Percentiles rank a stretch among this genome's conserved stretches.
These are phyloP conservation scores for Dichotomopilus funicola DNA, from an alignment of 2,329 filamentous ascomycete species.

Conservation along the genomic window DNA sequence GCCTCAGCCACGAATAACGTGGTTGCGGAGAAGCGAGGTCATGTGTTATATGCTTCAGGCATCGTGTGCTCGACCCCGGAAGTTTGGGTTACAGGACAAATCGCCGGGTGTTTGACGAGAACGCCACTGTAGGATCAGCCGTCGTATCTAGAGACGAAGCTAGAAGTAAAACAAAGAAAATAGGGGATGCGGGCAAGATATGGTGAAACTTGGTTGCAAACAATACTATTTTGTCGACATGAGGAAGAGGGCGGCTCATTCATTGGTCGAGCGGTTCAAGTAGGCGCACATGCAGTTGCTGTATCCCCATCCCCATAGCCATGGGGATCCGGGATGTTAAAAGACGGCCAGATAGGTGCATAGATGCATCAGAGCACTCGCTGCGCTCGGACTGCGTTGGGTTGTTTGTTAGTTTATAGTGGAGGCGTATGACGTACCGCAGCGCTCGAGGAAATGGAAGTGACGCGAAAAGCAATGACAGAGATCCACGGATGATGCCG, in stretches of 20 bases:
- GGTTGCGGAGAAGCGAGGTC: constrained; percentile 2
- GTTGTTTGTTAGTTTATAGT: not conserved
- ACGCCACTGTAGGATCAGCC: constrained; percentile 9
- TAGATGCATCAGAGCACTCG: not conserved
- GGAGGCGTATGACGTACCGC: constrained; percentile 15
- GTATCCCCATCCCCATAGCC: no score
- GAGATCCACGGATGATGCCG: constrained; percentile 2
- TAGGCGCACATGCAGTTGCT: no score
- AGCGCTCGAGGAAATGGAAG: not conserved
- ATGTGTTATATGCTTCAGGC: constrained; percentile 3
- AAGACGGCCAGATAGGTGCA: constrained; percentile 1
- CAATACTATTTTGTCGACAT: no score
- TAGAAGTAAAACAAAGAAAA: constrained; percentile 10
- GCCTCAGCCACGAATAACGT: not conserved
- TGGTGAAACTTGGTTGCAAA: no score
- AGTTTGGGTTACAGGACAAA: not conserved
- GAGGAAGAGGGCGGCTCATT: no score
- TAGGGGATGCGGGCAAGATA: constrained; percentile 2
- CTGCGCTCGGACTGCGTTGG: constrained; percentile 4
- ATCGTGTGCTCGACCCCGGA: not conserved
- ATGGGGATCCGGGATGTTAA: no score
- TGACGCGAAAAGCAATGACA: constrained; percentile 5
- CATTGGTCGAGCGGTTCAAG: no score
- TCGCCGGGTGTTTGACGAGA: not conserved
- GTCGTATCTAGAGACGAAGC: constrained; percentile 1